Evolutionary conservation across 2,329 filamentous ascomycete species (phyloP).

Genomic region (Hymenoscyphus scutula): DNA sequence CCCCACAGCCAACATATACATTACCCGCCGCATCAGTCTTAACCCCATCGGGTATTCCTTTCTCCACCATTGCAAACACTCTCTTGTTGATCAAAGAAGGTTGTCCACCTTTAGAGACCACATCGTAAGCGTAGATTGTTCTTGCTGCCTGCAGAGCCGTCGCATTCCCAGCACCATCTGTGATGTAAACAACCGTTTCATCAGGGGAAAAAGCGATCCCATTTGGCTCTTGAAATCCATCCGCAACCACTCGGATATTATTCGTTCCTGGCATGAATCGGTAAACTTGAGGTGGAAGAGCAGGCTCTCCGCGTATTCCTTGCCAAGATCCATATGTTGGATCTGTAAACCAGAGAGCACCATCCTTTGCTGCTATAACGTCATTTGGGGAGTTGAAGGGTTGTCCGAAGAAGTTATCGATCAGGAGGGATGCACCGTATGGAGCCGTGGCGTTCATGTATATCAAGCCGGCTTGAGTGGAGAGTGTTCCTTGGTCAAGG

Average conservation of each 20-base stretch:
- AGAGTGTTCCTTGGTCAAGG: slow-evolving; percentile 23
- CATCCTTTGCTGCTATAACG: slow-evolving; percentile 49
- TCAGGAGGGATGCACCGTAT: slow-evolving; percentile 39
- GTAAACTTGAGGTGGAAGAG: slow-evolving; percentile 57
- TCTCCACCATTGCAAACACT: slow-evolving; percentile 53
- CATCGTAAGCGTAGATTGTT: slow-evolving; percentile 26
- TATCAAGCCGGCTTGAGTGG: slow-evolving; percentile 17
- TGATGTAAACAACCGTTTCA: slow-evolving; percentile 51
- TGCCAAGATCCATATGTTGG: slow-evolving; percentile 57
- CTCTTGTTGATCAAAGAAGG: slow-evolving; percentile 20
- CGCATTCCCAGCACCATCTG: slow-evolving; percentile 38
- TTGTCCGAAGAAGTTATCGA: slow-evolving; percentile 60
- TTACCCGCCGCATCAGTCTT: slow-evolving; percentile 51
- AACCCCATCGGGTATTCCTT: slow-evolving; percentile 57
- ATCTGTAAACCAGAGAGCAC: slow-evolving; percentile 62
- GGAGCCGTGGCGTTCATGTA: slow-evolving; percentile 21
- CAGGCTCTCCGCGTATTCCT: slow-evolving; percentile 53
- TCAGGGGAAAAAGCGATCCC: slow-evolving; percentile 57
- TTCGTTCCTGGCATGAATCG: slow-evolving; percentile 50
- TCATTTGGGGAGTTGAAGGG: slow-evolving; percentile 60
- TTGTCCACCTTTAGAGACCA: slow-evolving; percentile 7
- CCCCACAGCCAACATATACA: slow-evolving; percentile 52
- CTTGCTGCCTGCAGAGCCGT: slow-evolving; percentile 39
- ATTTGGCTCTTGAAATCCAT: slow-evolving; percentile 55
- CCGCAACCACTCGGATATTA: slow-evolving; percentile 53